These are phyloP conservation scores for Clavariopsis aquatica DNA, from an alignment of 495 filamentous ascomycete species.

Conservation along the genomic window DNA sequence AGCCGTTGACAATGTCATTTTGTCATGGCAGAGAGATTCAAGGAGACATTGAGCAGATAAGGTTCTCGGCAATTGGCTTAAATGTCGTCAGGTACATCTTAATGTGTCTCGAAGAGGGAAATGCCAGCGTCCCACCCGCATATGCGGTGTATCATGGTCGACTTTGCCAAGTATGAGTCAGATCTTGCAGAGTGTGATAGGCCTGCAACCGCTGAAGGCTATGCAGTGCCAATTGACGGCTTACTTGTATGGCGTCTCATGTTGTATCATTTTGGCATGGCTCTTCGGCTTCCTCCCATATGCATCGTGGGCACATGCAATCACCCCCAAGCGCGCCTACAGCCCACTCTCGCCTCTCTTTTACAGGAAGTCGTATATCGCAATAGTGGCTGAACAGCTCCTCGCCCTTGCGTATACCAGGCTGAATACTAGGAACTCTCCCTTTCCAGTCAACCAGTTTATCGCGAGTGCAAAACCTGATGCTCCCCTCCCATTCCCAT, in stretches of 20 bases:
- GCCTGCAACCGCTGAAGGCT: background rate
- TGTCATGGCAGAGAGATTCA: no score
- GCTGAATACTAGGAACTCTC: constrained; percentile 32
- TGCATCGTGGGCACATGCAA: constrained; percentile 81
- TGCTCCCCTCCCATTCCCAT: constrained; percentile 91
- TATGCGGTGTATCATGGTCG: background rate
- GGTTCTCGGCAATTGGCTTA: background rate
- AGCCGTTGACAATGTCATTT: background rate
- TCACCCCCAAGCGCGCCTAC: constrained; percentile 77
- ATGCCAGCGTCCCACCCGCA: background rate
- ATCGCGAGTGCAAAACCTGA: constrained; percentile 62
- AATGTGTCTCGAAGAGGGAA: background rate
- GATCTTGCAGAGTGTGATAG: no score
- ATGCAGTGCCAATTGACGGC: background rate
- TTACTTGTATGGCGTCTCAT: background rate
- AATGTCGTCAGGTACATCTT: background rate
- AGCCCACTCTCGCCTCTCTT: constrained; percentile 85
- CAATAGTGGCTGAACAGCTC: constrained; percentile 95
- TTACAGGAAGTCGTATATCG: constrained; percentile 75
- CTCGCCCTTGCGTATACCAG: constrained; percentile 70
- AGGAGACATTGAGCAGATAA: background rate
- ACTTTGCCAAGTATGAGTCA: no score
- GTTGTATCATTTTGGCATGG: background rate
- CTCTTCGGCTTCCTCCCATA: constrained; percentile 52
- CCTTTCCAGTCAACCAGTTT: constrained; percentile 54